A percentile compares a stretch with the other conserved stretches of the same genome.
Evolutionary conservation across 495 filamentous ascomycete species (phyloP).

Genomic region (Aspergillus sclerotiicarbonarius): DNA sequence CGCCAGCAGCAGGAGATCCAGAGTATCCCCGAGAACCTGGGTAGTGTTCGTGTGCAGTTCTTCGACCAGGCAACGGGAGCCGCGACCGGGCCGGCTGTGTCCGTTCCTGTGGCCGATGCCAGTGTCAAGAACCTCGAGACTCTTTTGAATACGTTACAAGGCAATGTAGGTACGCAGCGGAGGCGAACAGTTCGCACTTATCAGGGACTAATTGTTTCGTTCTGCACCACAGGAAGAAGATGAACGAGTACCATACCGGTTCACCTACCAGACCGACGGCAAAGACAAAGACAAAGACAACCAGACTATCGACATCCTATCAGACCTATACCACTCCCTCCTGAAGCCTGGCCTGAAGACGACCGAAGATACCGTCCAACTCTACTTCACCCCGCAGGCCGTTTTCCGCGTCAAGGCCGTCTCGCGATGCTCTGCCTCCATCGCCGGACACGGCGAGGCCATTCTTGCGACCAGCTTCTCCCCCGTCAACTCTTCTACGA

Average conservation of each 20-base stretch:
- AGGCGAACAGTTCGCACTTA: neutral
- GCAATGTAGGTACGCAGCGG: conserved; percentile 59
- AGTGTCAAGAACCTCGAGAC: conserved; percentile 86
- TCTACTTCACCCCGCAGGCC: conserved; percentile 86
- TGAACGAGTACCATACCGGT: conserved; percentile 85
- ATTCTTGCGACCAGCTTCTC: conserved; percentile 91
- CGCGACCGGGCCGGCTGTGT: conserved; percentile 65
- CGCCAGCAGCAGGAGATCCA: conserved; percentile 74
- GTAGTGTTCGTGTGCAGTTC: conserved; percentile 82
- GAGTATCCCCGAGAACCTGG: conserved; percentile 66
- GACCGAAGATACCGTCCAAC: conserved; percentile 71
- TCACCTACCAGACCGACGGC: conserved; percentile 62
- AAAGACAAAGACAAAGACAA: conserved; percentile 51
- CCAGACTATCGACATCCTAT: conserved; percentile 57
- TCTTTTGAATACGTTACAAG: conserved; percentile 84
- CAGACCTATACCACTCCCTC: conserved; percentile 73
- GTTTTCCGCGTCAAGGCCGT: conserved; percentile 93
- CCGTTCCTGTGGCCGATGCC: conserved; percentile 81
- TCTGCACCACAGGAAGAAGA: conserved; percentile 55
- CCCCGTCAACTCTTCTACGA: conserved; percentile 70
- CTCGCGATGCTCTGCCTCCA: conserved; percentile 81
- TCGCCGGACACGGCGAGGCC: conserved; percentile 87
- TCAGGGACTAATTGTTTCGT: neutral
- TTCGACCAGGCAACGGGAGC: conserved; percentile 76
- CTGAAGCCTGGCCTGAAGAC: conserved; percentile 62